Percentiles rank a stretch among this genome's conserved stretches.
These are phyloP conservation scores for Pachyrhizus erosus DNA, from an alignment of 306 rosid genomes.

Conservation along the genomic window DNA sequence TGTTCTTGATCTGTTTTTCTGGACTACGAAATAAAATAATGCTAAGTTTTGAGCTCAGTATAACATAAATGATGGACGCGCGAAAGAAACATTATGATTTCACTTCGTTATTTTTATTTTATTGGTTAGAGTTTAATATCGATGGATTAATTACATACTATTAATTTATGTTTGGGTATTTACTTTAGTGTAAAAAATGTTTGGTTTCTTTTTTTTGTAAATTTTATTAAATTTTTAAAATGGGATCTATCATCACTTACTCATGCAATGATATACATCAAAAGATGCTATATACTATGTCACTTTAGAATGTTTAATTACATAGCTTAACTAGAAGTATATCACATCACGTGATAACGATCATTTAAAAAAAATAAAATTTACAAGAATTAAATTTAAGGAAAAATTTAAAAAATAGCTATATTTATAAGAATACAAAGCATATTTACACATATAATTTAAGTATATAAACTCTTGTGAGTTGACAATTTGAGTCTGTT, in stretches of 20 bases:
- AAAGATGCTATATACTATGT: too few relatives aligned
- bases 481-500: neutral
- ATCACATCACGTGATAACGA: too few relatives aligned
- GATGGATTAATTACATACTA: neutral
- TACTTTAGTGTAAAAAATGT: neutral
- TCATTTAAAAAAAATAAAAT: too few relatives aligned
- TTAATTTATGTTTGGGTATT: neutral
- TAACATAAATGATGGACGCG: neutral
- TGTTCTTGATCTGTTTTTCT: neutral
- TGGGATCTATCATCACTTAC: too few relatives aligned
- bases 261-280: too few relatives aligned
- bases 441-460: neutral
- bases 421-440: neutral
- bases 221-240: too few relatives aligned
- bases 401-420: neutral
- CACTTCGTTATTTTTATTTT: neutral
- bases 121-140: neutral
- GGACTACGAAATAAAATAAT: neutral
- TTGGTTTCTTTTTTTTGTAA: neutral
- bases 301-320: too few relatives aligned
- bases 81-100: neutral
- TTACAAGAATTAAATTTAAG: neutral
- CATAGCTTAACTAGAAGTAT: too few relatives aligned
- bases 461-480: neutral
- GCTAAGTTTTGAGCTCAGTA: neutral